phyloP scores from a whole-genome alignment of 129 eudicot genomes.

The Ambrosia trifida region DNA sequence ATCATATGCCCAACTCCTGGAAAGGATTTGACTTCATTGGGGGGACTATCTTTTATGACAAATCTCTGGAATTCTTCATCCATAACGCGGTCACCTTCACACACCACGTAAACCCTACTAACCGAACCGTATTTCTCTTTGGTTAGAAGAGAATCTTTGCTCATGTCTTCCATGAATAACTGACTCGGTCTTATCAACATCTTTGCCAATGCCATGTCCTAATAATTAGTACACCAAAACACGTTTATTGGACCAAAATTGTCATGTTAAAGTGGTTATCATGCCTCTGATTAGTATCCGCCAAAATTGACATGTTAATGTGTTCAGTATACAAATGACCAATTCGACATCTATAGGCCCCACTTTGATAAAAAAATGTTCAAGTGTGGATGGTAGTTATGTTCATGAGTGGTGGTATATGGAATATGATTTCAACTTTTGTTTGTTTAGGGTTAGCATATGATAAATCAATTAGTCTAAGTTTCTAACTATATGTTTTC shows the following conservation, averaged over 20 bases:
- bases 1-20: conserved; percentile 55
- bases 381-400: too few relatives aligned
- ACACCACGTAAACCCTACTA: conserved; percentile 40
- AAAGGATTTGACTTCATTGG: conserved; percentile 37
- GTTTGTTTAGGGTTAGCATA: too few relatives aligned
- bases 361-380: too few relatives aligned
- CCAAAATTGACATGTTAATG: neutral
- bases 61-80: conserved; percentile 48
- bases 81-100: conserved; percentile 47
- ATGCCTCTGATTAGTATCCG: neutral
- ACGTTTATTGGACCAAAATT: neutral
- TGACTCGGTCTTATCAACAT: conserved; percentile 40
- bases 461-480: too few relatives aligned
- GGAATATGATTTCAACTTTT: too few relatives aligned
- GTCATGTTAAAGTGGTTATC: neutral
- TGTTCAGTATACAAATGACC: neutral
- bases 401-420: too few relatives aligned
- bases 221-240: conserved; percentile 19
- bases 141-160: conserved; percentile 38
- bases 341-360: neutral
- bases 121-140: conserved; percentile 43
- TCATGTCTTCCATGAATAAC: conserved; percentile 42
- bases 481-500: too few relatives aligned
- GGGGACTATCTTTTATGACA: conserved; percentile 47
- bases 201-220: conserved; percentile 56